These are phyloP conservation scores for Diutina scorzettiae DNA, from an alignment of 1,139 yeast species.

Conservation along the genomic window DNA sequence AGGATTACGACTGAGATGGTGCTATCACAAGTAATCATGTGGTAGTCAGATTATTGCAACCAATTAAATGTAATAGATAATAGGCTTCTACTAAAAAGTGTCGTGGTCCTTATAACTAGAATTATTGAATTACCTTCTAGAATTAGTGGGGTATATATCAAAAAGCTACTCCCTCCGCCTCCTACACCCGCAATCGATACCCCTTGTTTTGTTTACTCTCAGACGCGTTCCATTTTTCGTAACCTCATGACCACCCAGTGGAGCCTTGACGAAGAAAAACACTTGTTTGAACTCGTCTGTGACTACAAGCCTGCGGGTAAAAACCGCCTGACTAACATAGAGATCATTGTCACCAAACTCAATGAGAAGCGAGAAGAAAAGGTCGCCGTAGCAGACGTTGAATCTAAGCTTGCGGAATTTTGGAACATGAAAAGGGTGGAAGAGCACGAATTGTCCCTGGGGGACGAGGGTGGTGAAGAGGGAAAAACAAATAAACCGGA, in stretches of 20 bases:
- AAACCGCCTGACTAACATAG: constrained; percentile 48
- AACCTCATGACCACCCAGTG: constrained; percentile 17
- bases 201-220: no score
- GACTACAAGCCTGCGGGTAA: constrained; percentile 57
- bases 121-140: no score
- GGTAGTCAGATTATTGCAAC: no score
- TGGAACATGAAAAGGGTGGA: constrained; percentile 3
- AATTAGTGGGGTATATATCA: no score
- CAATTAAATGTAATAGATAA: no score
- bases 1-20: no score
- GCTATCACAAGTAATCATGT: no score
- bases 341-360: constrained; percentile 39
- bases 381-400: constrained; percentile 8
- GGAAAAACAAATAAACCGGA: neutral
- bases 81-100: no score
- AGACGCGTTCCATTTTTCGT: no score
- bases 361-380: constrained; percentile 18
- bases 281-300: constrained; percentile 52
- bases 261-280: constrained; percentile 56
- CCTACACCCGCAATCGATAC: no score
- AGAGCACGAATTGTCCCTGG: neutral
- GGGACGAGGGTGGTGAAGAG: neutral
- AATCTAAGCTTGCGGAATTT: constrained; percentile 22
- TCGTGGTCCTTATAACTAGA: no score
- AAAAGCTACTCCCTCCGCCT: no score